Conservation (phyloP, 2,329 filamentous ascomycete species). For the Curvularia eragrostidis region DNA sequence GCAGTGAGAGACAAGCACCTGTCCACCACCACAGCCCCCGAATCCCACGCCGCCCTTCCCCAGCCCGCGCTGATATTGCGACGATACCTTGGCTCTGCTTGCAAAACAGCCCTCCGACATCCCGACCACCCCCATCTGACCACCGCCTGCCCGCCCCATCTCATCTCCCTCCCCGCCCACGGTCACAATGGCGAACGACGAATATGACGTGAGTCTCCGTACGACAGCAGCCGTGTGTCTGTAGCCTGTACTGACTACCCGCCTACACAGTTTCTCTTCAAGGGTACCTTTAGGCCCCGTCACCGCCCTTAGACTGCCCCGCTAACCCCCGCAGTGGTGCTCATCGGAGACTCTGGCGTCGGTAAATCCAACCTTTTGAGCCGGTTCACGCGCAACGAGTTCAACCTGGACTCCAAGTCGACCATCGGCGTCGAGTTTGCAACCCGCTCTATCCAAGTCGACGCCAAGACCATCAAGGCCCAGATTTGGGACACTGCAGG, state of each 20-base stretch:
- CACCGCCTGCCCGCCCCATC: slow-evolving; percentile 14
- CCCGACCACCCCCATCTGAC: slow-evolving; percentile 1
- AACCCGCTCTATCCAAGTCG: slow-evolving; percentile 97
- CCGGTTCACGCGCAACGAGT: slow-evolving; percentile 99
- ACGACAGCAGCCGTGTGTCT: slow-evolving; percentile 27
- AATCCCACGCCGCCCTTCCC: slow-evolving; percentile 1
- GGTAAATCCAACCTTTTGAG: slow-evolving; percentile 99
- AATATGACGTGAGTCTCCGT: slow-evolving; percentile 87
- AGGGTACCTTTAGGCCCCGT: slow-evolving; percentile 68
- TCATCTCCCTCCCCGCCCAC: slow-evolving; percentile 36
- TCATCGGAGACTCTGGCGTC: slow-evolving; percentile 99
- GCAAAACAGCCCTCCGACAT: background rate
- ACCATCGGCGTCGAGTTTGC: slow-evolving; percentile 99
- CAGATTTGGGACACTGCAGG: slow-evolving; percentile 99
- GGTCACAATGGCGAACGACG: slow-evolving; percentile 91
- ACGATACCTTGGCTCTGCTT: slow-evolving; percentile 1
- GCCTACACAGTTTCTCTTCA: slow-evolving; percentile 87
- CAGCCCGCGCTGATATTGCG: slow-evolving; percentile 5
- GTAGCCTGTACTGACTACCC: slow-evolving; percentile 31
- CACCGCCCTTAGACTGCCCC: slow-evolving; percentile 22
- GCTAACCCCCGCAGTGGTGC: slow-evolving; percentile 72
- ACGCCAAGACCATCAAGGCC: slow-evolving; percentile 99
- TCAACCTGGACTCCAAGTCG: slow-evolving; percentile 99
- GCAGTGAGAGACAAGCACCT: slow-evolving; percentile 21
- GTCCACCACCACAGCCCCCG: slow-evolving; percentile 17